phyloP scores from a whole-genome alignment of 2,329 filamentous ascomycete genomes.

The Penicillium occitanis region DNA sequence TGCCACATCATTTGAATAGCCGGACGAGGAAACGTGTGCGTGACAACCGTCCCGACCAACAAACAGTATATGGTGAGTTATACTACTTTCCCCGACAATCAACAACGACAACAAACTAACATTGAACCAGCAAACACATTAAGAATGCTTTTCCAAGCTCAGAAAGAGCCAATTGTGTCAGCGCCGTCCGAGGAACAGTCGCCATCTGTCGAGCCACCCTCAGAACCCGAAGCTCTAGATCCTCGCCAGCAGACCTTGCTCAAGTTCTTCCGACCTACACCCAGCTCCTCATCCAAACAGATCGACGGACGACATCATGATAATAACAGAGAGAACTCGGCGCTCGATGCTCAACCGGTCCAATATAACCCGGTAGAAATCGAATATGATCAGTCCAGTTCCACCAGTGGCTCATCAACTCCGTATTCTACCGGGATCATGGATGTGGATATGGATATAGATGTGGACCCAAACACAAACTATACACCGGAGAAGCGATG shows the following conservation, averaged over 20 bases:
- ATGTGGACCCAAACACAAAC: slow-evolving; percentile 26
- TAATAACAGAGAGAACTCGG: slow-evolving; percentile 21
- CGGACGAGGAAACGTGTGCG: slow-evolving; percentile 61
- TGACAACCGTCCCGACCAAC: slow-evolving; percentile 58
- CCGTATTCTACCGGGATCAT: slow-evolving; percentile 24
- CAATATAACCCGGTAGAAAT: slow-evolving; percentile 20
- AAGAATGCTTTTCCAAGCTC: slow-evolving; percentile 44
- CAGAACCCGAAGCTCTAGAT: slow-evolving; percentile 33
- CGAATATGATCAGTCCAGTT: slow-evolving; percentile 22
- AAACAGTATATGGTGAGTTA: slow-evolving; percentile 54
- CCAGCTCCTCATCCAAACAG: slow-evolving; percentile 20
- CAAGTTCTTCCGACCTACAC: slow-evolving; percentile 40
- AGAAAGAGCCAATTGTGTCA: slow-evolving; percentile 32
- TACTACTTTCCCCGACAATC: not conserved
- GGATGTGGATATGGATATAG: slow-evolving; percentile 33
- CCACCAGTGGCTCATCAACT: slow-evolving; percentile 28
- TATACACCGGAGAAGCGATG: slow-evolving; percentile 27
- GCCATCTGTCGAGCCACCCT: slow-evolving; percentile 29
- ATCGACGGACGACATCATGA: slow-evolving; percentile 26
- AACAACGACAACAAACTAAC: slow-evolving; percentile 24
- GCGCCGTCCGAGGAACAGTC: slow-evolving; percentile 31
- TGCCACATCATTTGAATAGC: slow-evolving; percentile 50
- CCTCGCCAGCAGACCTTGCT: slow-evolving; percentile 43
- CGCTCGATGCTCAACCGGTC: slow-evolving; percentile 12
- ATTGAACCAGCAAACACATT: slow-evolving; percentile 41